Base-by-base conservation (phyloP, 176 grass and related monocot genomes). In the Avena eriantha region DNA sequence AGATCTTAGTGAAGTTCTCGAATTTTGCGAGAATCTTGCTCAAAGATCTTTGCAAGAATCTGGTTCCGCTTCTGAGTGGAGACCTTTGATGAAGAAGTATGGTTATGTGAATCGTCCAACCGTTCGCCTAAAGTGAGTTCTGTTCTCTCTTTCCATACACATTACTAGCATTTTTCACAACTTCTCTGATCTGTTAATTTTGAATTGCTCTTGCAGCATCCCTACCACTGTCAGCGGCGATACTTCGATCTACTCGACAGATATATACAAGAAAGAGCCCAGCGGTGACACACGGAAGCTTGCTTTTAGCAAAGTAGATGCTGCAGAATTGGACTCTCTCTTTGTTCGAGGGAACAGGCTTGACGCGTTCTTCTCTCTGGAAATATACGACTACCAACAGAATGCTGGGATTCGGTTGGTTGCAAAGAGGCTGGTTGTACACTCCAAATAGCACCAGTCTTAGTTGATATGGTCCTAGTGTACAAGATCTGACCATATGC, bases 51-150 rank as follows among this genome's bases (percentile, higher is more conserved):
- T 80, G 47, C 85, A 85, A 75, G 92, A 90, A 64, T 82, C 69
- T 51, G 90, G 97, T 66, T 96, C 92, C 85, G 93, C 82, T 69
- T 99, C 92, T 83, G 89, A 96, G 46, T 99, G 97, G 97, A 96
- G 92, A 87, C 31, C 92, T 47, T 0, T 94, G 87, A 41, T 94
- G 26, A 96, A 86, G 83, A 96, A 94, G 76, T 87, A 89, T 66
- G 92, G 89, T 49, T 90, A 90, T 23, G 77, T 90, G n/a, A 90
- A 90, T 88, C 73, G 43, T 22, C 90, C 85, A 21, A 95, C 76
- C 6, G 60, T 96, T 23, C 92, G 97, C 35, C 76, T 99, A n/a
- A 91, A 94, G 97, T 99, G 86, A 82, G 97, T 77, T 75, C 29
- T 70, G 1, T 71, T 61, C 69, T 34, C 48, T 14, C 24, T 23